These are phyloP conservation scores for Kwoniella dendrophila DNA, from an alignment of 768 basidiomycete genomes.

Conservation along the genomic window DNA sequence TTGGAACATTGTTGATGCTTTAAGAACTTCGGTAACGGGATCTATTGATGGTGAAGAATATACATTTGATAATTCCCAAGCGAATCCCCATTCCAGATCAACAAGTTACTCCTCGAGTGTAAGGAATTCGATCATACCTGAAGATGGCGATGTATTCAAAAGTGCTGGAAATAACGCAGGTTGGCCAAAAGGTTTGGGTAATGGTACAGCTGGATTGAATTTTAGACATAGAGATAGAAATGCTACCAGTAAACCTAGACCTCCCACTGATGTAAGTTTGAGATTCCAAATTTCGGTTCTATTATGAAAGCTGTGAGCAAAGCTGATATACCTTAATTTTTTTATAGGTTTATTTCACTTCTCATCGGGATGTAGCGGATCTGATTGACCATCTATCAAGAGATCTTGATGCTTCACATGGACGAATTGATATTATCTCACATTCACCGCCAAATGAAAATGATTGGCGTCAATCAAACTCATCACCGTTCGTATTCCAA, in stretches of 20 bases:
- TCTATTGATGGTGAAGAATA: conserved; percentile 24
- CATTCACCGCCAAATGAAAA: background rate
- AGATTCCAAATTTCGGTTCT: background rate
- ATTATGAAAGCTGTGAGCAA: background rate
- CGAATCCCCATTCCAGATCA: conserved; percentile 26
- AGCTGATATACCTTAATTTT: background rate
- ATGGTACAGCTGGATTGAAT: conserved; percentile 25
- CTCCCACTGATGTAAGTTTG: conserved; percentile 44
- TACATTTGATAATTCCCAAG: conserved; percentile 9
- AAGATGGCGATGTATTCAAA: conserved; percentile 6
- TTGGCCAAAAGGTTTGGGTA: conserved; percentile 21
- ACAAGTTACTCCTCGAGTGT: conserved; percentile 23
- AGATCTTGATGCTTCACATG: conserved; percentile 33
- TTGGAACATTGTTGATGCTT: conserved; percentile 47
- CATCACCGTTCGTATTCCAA: conserved; percentile 14
- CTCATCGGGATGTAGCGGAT: conserved; percentile 43
- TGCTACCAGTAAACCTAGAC: conserved; percentile 17
- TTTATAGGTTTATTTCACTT: conserved; percentile 44
- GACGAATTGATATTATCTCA: conserved; percentile 42
- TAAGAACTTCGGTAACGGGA: conserved; percentile 22
- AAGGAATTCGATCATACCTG: conserved; percentile 6
- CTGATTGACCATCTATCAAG: conserved; percentile 47
- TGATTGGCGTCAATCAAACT: background rate
- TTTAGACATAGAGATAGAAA: conserved; percentile 43
- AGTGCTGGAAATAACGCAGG: conserved; percentile 7